Base-by-base conservation (phyloP, 805 yeast species). In the Lipomyces kockii region DNA sequence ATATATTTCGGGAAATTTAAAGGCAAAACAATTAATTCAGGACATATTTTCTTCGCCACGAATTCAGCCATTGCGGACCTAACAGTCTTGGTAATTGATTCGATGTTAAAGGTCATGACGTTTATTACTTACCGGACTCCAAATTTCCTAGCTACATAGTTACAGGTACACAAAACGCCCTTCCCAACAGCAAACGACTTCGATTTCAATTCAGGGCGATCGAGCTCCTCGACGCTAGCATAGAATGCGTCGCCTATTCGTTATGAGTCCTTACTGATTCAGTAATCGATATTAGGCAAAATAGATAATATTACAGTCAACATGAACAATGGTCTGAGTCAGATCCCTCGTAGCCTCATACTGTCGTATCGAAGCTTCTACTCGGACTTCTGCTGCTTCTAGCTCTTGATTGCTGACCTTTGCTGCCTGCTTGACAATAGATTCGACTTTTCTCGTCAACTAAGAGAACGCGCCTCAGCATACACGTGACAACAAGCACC, bases 31-130 rank as follows among this genome's bases (percentile, higher is more conserved):
- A 86, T 79, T 46, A 94, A 76, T 3, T 85, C 79, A 0, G 95
- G 97, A 73, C 98, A 91, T 43, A 85, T 67, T 51, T 78, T 77
- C 68, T 78, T 80, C 0, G 98, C 98, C 1, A 80, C 71, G 1
- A 86, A 80, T 1, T 91, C 84, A 97, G 98, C 95, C 95, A 89
- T 91, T 0, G 98, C 98, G 75, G 95, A 93, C 34, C 77, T 80
- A 8, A 11, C 8, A 5, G 9, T 20, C 17, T n/a, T 7, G 35
- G 54, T 5, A 3, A 22, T 6, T 12, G 35, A 58, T 5, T n/a
- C 14, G 54, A 8, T 3, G 43, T 17, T 34, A 34, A 46, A n/a
- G 22, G 20, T 12, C 12, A 11, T 12, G n/a, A n/a, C 0, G 34
- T 3, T 25, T 9, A 17, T 52, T 3, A 17, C 65, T 6, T 49